These are phyloP conservation scores for Cyclostephanos tholiformis DNA, from an alignment of 108 stramenopile genomes.

Conservation along the genomic window DNA sequence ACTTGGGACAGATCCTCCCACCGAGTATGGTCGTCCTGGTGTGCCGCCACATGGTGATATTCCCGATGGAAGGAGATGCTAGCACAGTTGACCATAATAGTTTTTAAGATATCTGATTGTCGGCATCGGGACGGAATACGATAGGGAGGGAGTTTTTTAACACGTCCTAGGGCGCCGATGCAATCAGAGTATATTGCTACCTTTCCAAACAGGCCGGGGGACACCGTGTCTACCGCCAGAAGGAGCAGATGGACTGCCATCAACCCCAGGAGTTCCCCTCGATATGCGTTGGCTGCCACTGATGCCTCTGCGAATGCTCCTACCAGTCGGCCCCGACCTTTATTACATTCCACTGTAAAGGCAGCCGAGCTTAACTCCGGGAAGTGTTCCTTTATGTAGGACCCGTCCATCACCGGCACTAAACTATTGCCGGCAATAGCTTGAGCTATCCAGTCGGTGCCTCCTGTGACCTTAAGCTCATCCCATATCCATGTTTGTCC, in stretches of 20 bases:
- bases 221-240: constrained; percentile 1
- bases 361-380: constrained; percentile 7
- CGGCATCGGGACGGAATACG: too few relatives aligned
- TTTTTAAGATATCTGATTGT: too few relatives aligned
- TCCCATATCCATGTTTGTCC: constrained; percentile 3
- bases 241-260: constrained; percentile 18
- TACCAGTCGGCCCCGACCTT: constrained; percentile 2
- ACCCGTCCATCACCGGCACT: too few relatives aligned
- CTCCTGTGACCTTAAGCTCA: neutral
- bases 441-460: neutral
- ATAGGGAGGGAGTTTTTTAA: too few relatives aligned
- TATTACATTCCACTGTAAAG: constrained; percentile 6
- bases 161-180: too few relatives aligned
- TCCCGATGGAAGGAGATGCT: too few relatives aligned
- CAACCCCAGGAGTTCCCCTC: constrained; percentile 29
- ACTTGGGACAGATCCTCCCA: too few relatives aligned
- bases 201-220: neutral
- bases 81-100: too few relatives aligned
- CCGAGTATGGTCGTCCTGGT: too few relatives aligned
- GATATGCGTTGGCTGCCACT: constrained; percentile 13
- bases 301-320: constrained; percentile 21
- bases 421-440: too few relatives aligned
- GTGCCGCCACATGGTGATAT: too few relatives aligned
- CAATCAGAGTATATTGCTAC: too few relatives aligned
- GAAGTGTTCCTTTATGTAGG: neutral